Percentiles rank a stretch among this genome's conserved stretches.
Conservation (phyloP, 768 basidiomycete species). For the Kwoniella dejecticola region DNA sequence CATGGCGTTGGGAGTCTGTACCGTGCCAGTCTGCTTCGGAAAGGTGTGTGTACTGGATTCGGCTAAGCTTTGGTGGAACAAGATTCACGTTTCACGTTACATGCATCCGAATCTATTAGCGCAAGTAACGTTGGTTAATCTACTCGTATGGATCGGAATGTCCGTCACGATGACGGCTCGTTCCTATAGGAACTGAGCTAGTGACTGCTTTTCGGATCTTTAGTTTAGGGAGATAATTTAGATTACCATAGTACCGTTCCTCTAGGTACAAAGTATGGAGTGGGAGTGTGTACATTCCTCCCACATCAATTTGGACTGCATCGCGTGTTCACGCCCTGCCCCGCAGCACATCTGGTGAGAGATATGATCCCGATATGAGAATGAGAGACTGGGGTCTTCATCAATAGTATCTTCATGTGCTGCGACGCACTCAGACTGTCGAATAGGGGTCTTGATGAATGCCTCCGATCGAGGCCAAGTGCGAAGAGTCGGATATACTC, state of each 20-base stretch:
- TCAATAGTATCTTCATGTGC: neutral
- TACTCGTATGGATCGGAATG: too few relatives aligned
- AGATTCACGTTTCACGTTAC: too few relatives aligned
- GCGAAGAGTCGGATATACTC: too few relatives aligned
- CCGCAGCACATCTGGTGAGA: neutral
- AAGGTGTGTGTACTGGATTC: too few relatives aligned
- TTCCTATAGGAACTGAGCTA: too few relatives aligned
- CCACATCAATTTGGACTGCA: neutral
- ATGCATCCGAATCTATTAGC: too few relatives aligned
- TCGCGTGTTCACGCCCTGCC: neutral
- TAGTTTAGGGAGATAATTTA: neutral
- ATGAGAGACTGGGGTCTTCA: constrained; percentile 8
- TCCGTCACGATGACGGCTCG: too few relatives aligned
- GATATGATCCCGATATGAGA: neutral
- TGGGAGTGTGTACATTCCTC: neutral
- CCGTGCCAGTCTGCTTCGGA: neutral
- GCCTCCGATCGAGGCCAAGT: too few relatives aligned
- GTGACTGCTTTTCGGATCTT: too few relatives aligned
- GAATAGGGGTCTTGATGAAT: neutral
- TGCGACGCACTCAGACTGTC: neutral
- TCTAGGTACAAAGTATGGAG: neutral
- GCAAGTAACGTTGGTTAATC: too few relatives aligned
- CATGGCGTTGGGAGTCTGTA: neutral
- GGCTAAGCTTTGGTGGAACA: too few relatives aligned
- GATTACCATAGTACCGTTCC: constrained; percentile 6